Evolutionary conservation across 495 filamentous ascomycete genomes (phyloP), one percentile per base, ranked within the genome.

Genomic region (Xylaria palmicola): DNA sequence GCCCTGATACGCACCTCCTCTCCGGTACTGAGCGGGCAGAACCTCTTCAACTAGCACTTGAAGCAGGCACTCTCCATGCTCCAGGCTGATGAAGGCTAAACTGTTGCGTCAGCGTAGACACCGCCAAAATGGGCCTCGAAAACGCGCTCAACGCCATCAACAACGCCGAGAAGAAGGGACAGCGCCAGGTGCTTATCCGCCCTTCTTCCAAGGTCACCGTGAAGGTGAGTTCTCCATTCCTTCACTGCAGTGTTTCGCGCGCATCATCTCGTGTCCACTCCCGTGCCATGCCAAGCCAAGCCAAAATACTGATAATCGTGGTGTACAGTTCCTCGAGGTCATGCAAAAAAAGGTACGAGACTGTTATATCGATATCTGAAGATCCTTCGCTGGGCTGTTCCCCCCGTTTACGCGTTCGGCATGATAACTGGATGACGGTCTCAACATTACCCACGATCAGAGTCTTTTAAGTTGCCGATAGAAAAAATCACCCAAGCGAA

Each of bases 401-500:
- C 20, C 29, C 2, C 29, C 24, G 20, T n/a, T 13, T 27, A 17
- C 56, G 32, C 30, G 45, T 75, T 92, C 94, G 93, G 92, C 88
- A 85, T 97, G 91, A 98, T 97, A 98, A 98, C 94, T 98, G 95
- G 93, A 90, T 88, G 85, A 88, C 83, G 85, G 85, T 92, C 86
- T 89, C 87, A 83, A 54, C 41, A 84, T 73, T 72, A 68, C 69
- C 85, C 75, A 96, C 91, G 89, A 86, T 86, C 85, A 85, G 85
- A 89, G 93, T 89, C 92, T 88, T 97, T 97, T 97, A 98, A 97
- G 88, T 94, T 81, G 83, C 91, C 93, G 94, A 91, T 86, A 98
- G 77, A 98, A 80, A 76, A 59, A 26, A 61, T 65, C 62, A 67
- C 68, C 77, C 73, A 67, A 68, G 68, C 75, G 83, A 87, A 67